phyloP scores from a whole-genome alignment of 768 basidiomycete genomes.

The Rhodosporidiobolus sp. region DNA sequence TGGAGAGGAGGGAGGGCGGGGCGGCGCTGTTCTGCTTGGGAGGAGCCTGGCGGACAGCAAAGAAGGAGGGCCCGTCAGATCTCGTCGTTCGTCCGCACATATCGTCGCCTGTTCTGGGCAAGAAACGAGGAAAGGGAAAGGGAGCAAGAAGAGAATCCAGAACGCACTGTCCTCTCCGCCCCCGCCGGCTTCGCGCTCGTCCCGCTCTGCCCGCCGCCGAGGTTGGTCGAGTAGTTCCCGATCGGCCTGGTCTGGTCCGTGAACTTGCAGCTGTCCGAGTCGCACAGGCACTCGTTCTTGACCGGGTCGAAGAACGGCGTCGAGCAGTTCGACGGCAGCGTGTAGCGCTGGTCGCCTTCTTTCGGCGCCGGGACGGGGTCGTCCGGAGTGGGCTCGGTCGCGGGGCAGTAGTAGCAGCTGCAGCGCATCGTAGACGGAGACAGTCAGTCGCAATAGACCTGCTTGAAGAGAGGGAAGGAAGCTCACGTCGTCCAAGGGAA shows the following conservation, averaged over 20 bases:
- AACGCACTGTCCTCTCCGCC: neutral
- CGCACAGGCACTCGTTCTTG: constrained; percentile 63
- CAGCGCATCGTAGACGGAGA: neutral
- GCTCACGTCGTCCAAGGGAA: constrained; percentile 76
- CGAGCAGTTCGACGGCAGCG: constrained; percentile 60
- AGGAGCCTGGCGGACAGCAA: neutral
- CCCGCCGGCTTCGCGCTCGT: neutral
- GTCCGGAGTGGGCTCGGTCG: constrained; percentile 55
- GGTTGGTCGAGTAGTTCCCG: constrained; percentile 29
- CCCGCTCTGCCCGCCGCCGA: constrained; percentile 4
- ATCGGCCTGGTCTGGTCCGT: constrained; percentile 52
- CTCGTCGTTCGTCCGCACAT: too few species aligned
- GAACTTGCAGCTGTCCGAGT: constrained; percentile 60
- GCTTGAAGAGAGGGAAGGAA: neutral
- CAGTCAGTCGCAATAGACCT: neutral
- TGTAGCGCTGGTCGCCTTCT: constrained; percentile 49
- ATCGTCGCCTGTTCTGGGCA: too few species aligned
- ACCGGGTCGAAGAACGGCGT: constrained; percentile 71
- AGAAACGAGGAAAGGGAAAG: neutral
- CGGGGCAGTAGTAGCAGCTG: constrained; percentile 70
- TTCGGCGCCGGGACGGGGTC: constrained; percentile 66
- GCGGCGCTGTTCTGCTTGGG: too few species aligned
- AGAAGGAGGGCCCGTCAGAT: neutral
- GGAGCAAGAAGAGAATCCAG: neutral
- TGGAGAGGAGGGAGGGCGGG: too few species aligned